These are phyloP conservation scores for Heliosperma pusillum DNA, from an alignment of 148 eudicot species.

Conservation along the genomic window DNA sequence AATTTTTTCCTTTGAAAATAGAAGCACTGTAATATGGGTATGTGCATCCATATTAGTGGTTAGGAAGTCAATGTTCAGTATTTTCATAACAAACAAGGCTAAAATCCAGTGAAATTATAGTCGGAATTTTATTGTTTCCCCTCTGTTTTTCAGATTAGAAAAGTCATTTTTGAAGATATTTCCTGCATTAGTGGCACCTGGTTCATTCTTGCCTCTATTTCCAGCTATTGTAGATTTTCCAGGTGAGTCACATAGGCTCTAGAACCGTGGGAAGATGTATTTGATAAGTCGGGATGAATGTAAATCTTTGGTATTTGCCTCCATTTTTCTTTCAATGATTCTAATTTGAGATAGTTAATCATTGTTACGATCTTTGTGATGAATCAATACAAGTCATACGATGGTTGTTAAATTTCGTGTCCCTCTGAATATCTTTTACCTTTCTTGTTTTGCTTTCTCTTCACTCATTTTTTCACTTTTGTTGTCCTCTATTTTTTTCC, in stretches of 20 bases:
- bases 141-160: constrained; percentile 51
- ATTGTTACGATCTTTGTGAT: background rate
- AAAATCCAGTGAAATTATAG: too few species aligned
- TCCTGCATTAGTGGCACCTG: constrained; percentile 74
- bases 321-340: background rate
- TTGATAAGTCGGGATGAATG: background rate
- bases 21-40: background rate
- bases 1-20: background rate
- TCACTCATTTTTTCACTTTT: too few species aligned
- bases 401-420: background rate
- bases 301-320: background rate
- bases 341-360: background rate
- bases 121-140: background rate
- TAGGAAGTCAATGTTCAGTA: background rate
- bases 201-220: constrained; percentile 84
- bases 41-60: background rate
- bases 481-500: too few species aligned
- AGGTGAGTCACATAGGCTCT: constrained; percentile 40
- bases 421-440: background rate
- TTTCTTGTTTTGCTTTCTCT: background rate
- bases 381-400: background rate
- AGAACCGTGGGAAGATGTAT: background rate
- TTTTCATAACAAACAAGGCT: background rate
- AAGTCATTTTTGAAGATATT: constrained; percentile 61
- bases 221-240: constrained; percentile 86